Evolutionary conservation across 2,329 filamentous ascomycete genomes (phyloP), one percentile per base, ranked within the genome.

Genomic region (Alternaria infectoria): DNA sequence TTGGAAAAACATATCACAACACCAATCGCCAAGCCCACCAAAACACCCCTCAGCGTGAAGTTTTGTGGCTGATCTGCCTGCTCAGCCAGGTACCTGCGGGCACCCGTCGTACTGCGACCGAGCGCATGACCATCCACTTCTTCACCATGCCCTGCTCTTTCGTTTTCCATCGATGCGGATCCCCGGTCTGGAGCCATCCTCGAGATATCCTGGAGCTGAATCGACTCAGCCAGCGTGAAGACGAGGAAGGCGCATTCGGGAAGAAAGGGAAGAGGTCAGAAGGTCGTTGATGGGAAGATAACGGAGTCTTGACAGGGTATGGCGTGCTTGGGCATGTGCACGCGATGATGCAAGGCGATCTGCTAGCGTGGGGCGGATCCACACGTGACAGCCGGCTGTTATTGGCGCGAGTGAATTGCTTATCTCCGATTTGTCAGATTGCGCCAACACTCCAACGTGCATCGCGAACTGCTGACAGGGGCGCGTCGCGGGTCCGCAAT

Each of bases 1-100:
- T 99, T 99, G 56, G 93, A 96, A 79, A 97, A 97, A 77, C 92
- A 96, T 74, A 98, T 97, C 59, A 98, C 85, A 5, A 96, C 88
- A 44, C 96, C 96, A 67, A 99, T 96, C 4, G 88, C 83, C 6
- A 97, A 84, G 15, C 96, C 96, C 26, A 92, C 93, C 6, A 89
- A 77, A 43, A 98, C 86, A 54, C 93, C 93, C 59, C 96, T 90
- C 25, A 90, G 61, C 0, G 96, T 98, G 81, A 99, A 97, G 82
- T 93, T 93, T 50, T 87, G 87, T 6, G 83, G 82, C 65, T 84
- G 78, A 6, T 72, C 68, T 4, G 81, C 80, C 59, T 68, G 68
- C 28, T 77, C 67, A 7, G 76, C 72, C 10, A 80, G 67, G 50
- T 71, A 75, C 17, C 55, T 68, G 9, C 67, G 67, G 3, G 68